A percentile compares a stretch with the other conserved stretches of the same genome.
Conservation (phyloP, 1,139 yeast genomes). For the Protomyces gravidus region DNA sequence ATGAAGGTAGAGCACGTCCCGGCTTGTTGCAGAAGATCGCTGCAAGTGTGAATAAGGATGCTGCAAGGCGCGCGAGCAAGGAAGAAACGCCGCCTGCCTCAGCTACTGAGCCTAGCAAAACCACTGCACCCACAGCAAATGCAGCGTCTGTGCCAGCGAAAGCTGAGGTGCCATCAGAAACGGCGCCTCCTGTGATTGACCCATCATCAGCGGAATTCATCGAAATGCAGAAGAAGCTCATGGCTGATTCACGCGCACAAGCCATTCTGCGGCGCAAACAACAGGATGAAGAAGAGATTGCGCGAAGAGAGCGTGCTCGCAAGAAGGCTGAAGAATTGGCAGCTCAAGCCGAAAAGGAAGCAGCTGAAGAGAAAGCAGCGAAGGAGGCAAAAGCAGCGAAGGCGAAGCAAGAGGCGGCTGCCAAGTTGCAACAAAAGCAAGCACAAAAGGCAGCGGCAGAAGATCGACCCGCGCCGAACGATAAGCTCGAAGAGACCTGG, state of each 20-base stretch:
- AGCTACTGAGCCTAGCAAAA: not conserved
- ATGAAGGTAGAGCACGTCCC: not conserved
- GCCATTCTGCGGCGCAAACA: conserved; percentile 21
- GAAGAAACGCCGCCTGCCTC: not conserved
- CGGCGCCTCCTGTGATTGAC: conserved; percentile 7
- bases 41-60: not conserved
- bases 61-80: conserved; percentile 1
- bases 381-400: not conserved
- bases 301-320: conserved; percentile 19
- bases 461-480: not conserved
- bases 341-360: conserved; percentile 13
- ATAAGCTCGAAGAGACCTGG: not conserved
- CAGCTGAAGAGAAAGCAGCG: not conserved
- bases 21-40: conserved; percentile 1
- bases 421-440: not conserved
- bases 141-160: not conserved
- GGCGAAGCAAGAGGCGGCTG: conserved; percentile 2
- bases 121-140: not conserved
- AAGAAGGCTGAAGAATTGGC: conserved; percentile 25
- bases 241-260: conserved; percentile 25
- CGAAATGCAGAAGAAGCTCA: conserved; percentile 23
- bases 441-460: not conserved
- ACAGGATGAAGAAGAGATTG: conserved; percentile 19
- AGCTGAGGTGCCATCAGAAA: not conserved
- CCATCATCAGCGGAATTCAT: conserved; percentile 25